A percentile compares a stretch with the other conserved stretches of the same genome.
Conservation (phyloP, 305 asterid species). For the Lippia alba region DNA sequence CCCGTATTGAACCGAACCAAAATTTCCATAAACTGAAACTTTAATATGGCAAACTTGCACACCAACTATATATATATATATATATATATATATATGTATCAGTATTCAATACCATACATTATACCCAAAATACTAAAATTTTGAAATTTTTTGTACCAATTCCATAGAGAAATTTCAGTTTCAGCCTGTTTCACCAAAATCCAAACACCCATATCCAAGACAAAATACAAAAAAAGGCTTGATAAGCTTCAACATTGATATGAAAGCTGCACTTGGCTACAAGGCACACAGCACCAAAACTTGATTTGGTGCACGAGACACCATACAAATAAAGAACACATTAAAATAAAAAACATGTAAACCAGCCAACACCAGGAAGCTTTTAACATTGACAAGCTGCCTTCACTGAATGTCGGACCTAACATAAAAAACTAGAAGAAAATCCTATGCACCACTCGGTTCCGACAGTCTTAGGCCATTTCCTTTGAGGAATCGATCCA, state of each 20-base stretch:
- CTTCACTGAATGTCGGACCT: constrained; percentile 42
- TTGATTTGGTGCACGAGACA: constrained; percentile 36
- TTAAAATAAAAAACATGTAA: background rate
- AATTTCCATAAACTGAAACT: no score
- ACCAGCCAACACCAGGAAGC: constrained; percentile 45
- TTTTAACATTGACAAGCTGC: constrained; percentile 25
- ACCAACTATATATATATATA: no score
- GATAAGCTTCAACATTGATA: constrained; percentile 23
- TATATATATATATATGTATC: no score
- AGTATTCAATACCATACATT: no score
- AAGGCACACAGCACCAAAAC: constrained; percentile 30
- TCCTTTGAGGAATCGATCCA: background rate
- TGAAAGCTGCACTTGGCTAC: constrained; percentile 33
- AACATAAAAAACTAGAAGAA: constrained; percentile 1
- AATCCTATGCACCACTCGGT: constrained; percentile 27
- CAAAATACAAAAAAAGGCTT: constrained; percentile 11
- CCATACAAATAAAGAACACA: constrained; percentile 31
- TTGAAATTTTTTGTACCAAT: no score
- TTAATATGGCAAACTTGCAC: no score
- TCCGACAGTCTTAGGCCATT: background rate
- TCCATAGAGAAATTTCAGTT: no score
- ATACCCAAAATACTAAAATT: no score
- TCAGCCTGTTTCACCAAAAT: no score
- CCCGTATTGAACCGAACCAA: no score
- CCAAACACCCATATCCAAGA: no score